Conservation (phyloP, 129 eudicot species). For the Helichrysum umbraculigerum region DNA sequence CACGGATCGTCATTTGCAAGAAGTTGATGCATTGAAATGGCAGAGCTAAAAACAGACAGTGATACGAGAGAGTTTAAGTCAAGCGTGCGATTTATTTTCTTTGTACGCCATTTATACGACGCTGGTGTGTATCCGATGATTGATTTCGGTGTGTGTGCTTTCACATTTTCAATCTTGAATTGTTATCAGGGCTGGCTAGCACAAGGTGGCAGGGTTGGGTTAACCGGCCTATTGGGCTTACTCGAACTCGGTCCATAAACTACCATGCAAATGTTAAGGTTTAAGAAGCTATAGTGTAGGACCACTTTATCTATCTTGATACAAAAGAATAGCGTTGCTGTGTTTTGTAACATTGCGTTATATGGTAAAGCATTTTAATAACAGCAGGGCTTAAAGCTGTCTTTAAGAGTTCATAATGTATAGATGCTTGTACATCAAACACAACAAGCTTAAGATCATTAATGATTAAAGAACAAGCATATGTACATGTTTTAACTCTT, state of each 20-base stretch:
- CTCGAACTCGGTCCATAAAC: not conserved
- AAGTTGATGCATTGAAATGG: no score
- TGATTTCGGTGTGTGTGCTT: no score
- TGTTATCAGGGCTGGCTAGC: not conserved
- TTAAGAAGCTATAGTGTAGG: not conserved
- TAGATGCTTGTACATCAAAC: not conserved
- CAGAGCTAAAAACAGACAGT: no score
- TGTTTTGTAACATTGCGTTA: not conserved
- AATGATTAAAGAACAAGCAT: not conserved
- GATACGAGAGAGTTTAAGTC: no score
- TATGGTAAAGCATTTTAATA: not conserved
- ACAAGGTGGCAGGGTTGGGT: no score
- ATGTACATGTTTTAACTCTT: no score
- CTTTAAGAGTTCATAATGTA: not conserved
- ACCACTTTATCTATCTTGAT: not conserved
- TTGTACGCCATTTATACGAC: no score
- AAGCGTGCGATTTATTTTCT: no score
- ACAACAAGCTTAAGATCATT: not conserved
- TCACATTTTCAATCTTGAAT: no score
- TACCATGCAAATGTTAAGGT: not conserved
- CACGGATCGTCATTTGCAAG: no score
- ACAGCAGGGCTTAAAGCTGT: not conserved
- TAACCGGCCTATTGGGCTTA: not conserved
- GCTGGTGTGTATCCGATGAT: no score
- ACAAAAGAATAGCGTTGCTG: not conserved